A percentile compares a stretch with the other conserved stretches of the same genome.
Conservation (phyloP, 2,329 filamentous ascomycete species). For the Fusarium longipes region DNA sequence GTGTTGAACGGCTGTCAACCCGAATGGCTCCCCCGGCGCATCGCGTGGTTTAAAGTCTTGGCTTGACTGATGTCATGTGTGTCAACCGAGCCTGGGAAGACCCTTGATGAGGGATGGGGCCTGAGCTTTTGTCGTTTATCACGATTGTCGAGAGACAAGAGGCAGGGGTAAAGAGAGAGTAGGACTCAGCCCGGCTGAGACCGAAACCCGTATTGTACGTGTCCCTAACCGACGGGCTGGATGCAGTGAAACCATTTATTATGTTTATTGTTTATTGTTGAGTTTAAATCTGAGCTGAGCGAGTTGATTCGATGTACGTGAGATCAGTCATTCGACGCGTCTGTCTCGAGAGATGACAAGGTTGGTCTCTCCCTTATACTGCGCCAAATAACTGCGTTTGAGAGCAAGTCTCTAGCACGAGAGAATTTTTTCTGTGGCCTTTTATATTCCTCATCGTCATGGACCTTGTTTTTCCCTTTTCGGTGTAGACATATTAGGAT, state of each 20-base stretch:
- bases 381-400: not conserved
- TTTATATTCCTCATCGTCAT: conserved; percentile 26
- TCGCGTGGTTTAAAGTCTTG: conserved; percentile 26
- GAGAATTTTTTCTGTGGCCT: conserved; percentile 11
- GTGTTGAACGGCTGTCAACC: conserved; percentile 21
- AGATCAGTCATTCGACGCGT: not conserved
- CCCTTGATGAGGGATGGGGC: conserved; percentile 7
- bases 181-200: conserved; percentile 11
- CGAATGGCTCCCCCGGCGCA: conserved; percentile 20
- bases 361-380: not conserved
- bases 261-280: not conserved
- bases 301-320: conserved; percentile 10
- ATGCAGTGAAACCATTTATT: conserved; percentile 13
- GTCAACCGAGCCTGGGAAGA: conserved; percentile 14
- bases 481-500: not conserved
- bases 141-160: conserved; percentile 1
- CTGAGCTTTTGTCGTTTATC: conserved; percentile 10
- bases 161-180: not conserved
- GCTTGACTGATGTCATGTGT: conserved; percentile 39
- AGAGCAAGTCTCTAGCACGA: not conserved
- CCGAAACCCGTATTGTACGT: conserved; percentile 14
- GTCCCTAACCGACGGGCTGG: conserved; percentile 22
- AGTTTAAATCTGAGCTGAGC: not conserved
- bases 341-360: not conserved
- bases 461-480: not conserved